A percentile compares a stretch with the other conserved stretches of the same genome.
Evolutionary conservation across 2,329 filamentous ascomycete species (phyloP).

Genomic region (Tolypocladium tundrense): DNA sequence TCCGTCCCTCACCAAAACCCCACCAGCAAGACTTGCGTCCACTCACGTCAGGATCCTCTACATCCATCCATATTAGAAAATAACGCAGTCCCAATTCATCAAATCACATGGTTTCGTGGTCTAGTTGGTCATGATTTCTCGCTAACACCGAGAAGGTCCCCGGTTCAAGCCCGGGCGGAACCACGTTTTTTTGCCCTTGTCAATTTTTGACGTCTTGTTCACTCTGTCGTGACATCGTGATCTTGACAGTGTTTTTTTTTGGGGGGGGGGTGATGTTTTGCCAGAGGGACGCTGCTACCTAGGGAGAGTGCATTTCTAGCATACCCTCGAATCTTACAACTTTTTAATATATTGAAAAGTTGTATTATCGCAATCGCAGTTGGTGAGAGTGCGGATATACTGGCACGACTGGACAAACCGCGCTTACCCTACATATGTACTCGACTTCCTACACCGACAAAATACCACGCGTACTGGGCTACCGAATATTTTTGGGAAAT

Average conservation of each 20-base stretch:
- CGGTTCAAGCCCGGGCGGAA: conserved; percentile 29
- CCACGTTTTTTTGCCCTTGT: conserved; percentile 14
- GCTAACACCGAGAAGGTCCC: conserved; percentile 30
- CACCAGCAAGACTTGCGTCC: not conserved
- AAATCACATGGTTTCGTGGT: conserved; percentile 21
- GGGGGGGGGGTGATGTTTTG: too few species aligned
- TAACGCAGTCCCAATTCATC: not conserved
- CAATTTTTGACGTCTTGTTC: not conserved
- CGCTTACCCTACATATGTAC: not conserved
- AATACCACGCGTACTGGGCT: too few species aligned
- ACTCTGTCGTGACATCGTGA: too few species aligned
- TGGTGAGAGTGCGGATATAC: too few species aligned
- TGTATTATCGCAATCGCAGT: too few species aligned
- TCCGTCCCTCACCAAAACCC: not conserved
- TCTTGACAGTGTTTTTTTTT: too few species aligned
- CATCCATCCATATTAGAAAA: not conserved
- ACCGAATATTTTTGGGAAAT: not conserved
- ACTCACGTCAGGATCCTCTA: not conserved
- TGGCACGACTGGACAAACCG: too few species aligned
- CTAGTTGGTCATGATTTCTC: conserved; percentile 30
- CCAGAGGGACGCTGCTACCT: too few species aligned
- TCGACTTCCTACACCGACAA: not conserved
- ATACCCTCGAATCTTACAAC: too few species aligned
- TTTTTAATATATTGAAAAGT: too few species aligned
- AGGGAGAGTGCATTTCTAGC: too few species aligned